Percentiles rank a stretch among this genome's conserved stretches.
phyloP scores from a whole-genome alignment of 2,329 filamentous ascomycete species.

The Dothistroma pini region DNA sequence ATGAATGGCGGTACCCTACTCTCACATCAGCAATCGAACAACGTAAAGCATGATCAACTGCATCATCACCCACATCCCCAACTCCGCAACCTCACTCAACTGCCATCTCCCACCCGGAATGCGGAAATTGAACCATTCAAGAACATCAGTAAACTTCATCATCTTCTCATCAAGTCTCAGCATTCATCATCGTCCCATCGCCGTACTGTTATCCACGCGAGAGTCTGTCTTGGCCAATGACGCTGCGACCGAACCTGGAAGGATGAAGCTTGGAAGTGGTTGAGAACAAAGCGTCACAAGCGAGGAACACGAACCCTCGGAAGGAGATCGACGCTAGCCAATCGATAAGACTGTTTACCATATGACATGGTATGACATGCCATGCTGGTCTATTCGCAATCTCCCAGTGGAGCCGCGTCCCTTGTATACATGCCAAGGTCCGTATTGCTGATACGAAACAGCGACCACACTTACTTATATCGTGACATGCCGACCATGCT shows the following conservation, averaged over 20 bases:
- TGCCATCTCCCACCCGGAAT: slow-evolving; percentile 28
- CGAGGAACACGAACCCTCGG: not conserved
- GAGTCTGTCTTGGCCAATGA: not conserved
- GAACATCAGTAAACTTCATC: not conserved
- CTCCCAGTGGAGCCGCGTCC: not conserved
- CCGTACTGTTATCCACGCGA: not conserved
- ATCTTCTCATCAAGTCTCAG: not conserved
- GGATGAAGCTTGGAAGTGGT: not conserved
- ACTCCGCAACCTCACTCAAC: slow-evolving; percentile 33
- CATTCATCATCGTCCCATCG: not conserved
- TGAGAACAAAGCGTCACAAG: not conserved
- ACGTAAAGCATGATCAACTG: not conserved
- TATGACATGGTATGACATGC: not conserved
- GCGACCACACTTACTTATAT: not conserved
- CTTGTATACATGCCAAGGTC: not conserved
- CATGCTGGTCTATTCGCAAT: not conserved
- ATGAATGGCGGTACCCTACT: slow-evolving; percentile 65
- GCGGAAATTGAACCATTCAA: slow-evolving; percentile 25
- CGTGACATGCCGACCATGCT: not conserved
- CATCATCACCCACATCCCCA: slow-evolving; percentile 24
- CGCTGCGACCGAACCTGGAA: not conserved
- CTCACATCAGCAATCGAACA: not conserved
- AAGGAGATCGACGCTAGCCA: not conserved
- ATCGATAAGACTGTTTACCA: not conserved
- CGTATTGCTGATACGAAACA: not conserved